Evolutionary conservation across 2,329 filamentous ascomycete species (phyloP).

Genomic region (Ophiocordyceps unilateralis): DNA sequence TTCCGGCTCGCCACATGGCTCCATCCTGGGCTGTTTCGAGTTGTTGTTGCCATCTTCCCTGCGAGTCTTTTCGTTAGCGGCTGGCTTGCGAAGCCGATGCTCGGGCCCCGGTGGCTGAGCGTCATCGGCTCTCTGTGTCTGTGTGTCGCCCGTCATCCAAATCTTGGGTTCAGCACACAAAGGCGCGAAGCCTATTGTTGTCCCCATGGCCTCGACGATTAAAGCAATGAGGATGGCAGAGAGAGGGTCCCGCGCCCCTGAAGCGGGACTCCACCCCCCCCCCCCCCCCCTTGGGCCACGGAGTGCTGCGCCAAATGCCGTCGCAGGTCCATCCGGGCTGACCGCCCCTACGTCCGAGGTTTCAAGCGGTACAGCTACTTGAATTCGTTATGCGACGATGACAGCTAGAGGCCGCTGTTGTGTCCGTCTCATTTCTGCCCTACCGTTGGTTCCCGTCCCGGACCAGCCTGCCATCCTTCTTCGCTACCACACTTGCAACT

Average conservation of each 20-base stretch:
- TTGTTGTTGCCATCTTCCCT: not conserved
- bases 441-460: not conserved
- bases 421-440: not conserved
- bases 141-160: not conserved
- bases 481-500: not conserved
- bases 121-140: not conserved
- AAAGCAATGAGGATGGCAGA: not conserved
- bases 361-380: constrained; percentile 3
- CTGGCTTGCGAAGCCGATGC: not conserved
- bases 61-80: not conserved
- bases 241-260: not conserved
- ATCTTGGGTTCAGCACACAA: not conserved
- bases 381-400: not conserved
- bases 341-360: constrained; percentile 2
- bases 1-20: not conserved
- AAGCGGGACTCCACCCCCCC: not conserved
- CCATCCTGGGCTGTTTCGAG: not conserved
- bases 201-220: not conserved
- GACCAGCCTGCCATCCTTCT: not conserved
- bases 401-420: not conserved
- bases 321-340: not conserved
- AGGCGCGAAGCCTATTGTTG: not conserved
- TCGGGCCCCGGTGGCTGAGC: not conserved
- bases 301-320: not conserved
- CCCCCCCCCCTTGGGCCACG: not conserved